phyloP scores from a whole-genome alignment of 805 yeast species.

The Pichia rugopelliculosa region DNA sequence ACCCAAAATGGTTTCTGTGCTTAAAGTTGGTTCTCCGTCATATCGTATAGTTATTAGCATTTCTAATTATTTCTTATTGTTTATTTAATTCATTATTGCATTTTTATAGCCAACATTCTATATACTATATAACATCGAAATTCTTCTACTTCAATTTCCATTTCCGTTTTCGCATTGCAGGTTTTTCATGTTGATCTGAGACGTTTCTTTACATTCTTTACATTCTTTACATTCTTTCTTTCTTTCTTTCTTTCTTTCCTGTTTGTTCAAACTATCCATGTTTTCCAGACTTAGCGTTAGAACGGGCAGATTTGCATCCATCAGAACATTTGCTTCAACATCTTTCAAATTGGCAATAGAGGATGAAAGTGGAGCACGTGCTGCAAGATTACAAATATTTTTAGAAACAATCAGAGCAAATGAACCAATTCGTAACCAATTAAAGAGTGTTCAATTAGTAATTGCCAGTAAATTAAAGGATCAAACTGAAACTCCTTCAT shows the following conservation, averaged over 20 bases:
- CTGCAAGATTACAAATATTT: conserved; percentile 3
- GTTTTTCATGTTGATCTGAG: too few relatives aligned
- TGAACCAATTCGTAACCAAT: conserved; percentile 1
- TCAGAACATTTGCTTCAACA: background rate
- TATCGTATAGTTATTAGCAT: too few relatives aligned
- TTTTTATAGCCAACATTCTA: too few relatives aligned
- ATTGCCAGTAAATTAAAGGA: conserved; percentile 7
- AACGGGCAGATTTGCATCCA: background rate
- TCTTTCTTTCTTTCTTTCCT: background rate
- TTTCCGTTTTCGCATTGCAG: too few relatives aligned
- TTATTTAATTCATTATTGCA: too few relatives aligned
- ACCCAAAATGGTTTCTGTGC: conserved; percentile 1
- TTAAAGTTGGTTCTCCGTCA: too few relatives aligned
- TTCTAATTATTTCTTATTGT: background rate
- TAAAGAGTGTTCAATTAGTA: conserved; percentile 6
- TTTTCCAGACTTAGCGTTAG: background rate
- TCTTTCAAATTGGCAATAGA: background rate
- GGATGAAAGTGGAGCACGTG: conserved; percentile 5
- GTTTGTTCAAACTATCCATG: background rate
- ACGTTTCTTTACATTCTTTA: too few relatives aligned
- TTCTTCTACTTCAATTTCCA: too few relatives aligned
- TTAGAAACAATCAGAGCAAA: conserved; percentile 3
- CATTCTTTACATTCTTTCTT: too few relatives aligned
- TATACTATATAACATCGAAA: too few relatives aligned
- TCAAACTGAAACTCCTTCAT: conserved; percentile 11